These are phyloP conservation scores for Tolypocladium endophyticum DNA, from an alignment of 2,329 filamentous ascomycete species.

Conservation along the genomic window DNA sequence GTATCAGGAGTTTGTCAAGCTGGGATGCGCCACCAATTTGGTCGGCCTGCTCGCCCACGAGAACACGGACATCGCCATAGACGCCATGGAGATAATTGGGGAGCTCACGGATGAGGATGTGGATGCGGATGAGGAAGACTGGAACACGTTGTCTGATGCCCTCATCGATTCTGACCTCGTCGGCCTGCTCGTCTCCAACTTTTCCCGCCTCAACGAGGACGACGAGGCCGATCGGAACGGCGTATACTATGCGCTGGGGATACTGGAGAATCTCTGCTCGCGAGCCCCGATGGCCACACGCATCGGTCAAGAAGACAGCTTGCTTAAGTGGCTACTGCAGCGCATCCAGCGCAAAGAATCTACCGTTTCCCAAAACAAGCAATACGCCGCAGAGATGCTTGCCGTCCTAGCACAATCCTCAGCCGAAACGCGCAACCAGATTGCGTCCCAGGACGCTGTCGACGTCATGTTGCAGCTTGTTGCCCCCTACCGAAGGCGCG, in stretches of 20 bases:
- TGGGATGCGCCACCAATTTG: constrained; percentile 63
- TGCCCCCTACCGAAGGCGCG: constrained; percentile 72
- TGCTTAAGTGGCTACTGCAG: constrained; percentile 68
- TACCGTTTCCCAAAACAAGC: constrained; percentile 76
- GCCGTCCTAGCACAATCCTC: constrained; percentile 80
- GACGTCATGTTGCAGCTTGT: constrained; percentile 75
- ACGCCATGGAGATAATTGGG: constrained; percentile 75
- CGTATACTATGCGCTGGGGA: constrained; percentile 73
- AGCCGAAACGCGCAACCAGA: constrained; percentile 47
- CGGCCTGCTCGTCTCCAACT: constrained; percentile 64
- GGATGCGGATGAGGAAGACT: constrained; percentile 67
- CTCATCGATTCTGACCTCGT: constrained; percentile 60
- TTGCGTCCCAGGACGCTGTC: constrained; percentile 59
- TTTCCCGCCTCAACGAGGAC: constrained; percentile 70
- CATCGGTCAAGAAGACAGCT: constrained; percentile 56
- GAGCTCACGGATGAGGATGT: constrained; percentile 94
- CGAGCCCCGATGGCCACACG: constrained; percentile 56
- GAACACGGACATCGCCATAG: constrained; percentile 93
- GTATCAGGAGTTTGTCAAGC: constrained; percentile 67
- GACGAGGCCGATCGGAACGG: constrained; percentile 64
- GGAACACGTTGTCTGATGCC: constrained; percentile 63
- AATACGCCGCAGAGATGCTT: constrained; percentile 86
- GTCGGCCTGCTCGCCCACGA: constrained; percentile 83
- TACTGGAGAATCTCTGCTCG: constrained; percentile 80
- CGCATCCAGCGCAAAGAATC: constrained; percentile 62